Evolutionary conservation across 257 asterid species (phyloP).

Genomic region (Catharanthus roseus): DNA sequence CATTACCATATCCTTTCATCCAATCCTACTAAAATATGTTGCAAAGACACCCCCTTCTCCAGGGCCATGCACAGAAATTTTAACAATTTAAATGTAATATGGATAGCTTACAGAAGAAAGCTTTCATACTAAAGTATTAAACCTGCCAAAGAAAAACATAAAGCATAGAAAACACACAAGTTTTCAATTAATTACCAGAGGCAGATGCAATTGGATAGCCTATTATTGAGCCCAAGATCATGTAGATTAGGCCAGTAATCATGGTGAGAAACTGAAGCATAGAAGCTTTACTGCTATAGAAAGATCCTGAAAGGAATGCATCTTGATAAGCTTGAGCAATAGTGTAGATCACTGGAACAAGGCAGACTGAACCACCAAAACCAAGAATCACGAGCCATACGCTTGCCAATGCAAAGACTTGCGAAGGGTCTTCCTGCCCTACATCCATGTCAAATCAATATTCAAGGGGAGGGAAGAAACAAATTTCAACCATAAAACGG

Average conservation of each 20-base stretch:
- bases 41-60: too few species aligned
- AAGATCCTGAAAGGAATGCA: constrained; percentile 49
- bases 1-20: not conserved
- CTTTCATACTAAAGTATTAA: not conserved
- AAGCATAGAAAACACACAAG: not conserved
- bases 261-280: constrained; percentile 51
- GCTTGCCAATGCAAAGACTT: constrained; percentile 84
- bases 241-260: constrained; percentile 56
- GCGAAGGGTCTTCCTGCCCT: constrained; percentile 99
- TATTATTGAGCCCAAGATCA: constrained; percentile 69
- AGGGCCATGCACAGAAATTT: not conserved
- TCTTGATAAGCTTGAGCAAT: constrained; percentile 65
- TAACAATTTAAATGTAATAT: not conserved
- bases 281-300: constrained; percentile 46
- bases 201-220: constrained; percentile 94
- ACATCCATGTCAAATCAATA: constrained; percentile 57
- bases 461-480: constrained; percentile 41
- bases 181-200: constrained; percentile 51
- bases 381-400: constrained; percentile 87
- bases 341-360: constrained; percentile 61
- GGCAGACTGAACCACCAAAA: constrained; percentile 72
- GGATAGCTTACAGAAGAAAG: not conserved
- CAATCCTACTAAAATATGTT: not conserved
- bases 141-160: not conserved
- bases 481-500: not conserved